Conservation (phyloP, 1,139 yeast genomes). For the Geotrichum cucujoidarum region DNA sequence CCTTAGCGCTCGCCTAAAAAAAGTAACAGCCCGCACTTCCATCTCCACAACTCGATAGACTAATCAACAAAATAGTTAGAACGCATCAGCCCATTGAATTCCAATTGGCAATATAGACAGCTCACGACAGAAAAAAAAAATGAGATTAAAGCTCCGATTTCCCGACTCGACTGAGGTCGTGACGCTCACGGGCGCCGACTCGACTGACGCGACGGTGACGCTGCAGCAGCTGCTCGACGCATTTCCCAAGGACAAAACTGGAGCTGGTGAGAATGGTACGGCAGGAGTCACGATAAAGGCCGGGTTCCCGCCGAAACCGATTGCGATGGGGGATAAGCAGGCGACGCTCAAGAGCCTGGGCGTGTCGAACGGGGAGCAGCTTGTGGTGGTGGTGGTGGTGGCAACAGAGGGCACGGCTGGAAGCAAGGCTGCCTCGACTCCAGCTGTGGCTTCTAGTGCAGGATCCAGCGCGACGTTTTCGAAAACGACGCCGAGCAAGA, state of each 20-base stretch:
- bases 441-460: too few species aligned
- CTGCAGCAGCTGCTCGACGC: slow-evolving; percentile 28
- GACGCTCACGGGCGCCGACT: slow-evolving; percentile 16
- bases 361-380: slow-evolving; percentile 55
- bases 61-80: too few species aligned
- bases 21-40: too few species aligned
- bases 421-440: background rate
- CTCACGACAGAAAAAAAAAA: too few species aligned
- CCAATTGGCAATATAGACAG: too few species aligned
- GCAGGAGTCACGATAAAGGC: slow-evolving; percentile 36
- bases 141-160: slow-evolving; percentile 18
- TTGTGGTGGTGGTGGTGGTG: too few species aligned
- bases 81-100: too few species aligned
- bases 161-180: slow-evolving; percentile 11
- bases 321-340: slow-evolving; percentile 35
- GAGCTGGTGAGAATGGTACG: slow-evolving; percentile 3
- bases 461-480: background rate
- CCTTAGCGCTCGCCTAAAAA: too few species aligned
- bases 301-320: slow-evolving; percentile 59
- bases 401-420: slow-evolving; percentile 3
- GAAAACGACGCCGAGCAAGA: background rate
- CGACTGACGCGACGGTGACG: slow-evolving; percentile 28
- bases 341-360: slow-evolving; percentile 41
- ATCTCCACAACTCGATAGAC: too few species aligned
- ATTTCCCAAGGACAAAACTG: background rate